Base-by-base conservation (phyloP, 106 monocot genomes). In the Allium fistulosum region DNA sequence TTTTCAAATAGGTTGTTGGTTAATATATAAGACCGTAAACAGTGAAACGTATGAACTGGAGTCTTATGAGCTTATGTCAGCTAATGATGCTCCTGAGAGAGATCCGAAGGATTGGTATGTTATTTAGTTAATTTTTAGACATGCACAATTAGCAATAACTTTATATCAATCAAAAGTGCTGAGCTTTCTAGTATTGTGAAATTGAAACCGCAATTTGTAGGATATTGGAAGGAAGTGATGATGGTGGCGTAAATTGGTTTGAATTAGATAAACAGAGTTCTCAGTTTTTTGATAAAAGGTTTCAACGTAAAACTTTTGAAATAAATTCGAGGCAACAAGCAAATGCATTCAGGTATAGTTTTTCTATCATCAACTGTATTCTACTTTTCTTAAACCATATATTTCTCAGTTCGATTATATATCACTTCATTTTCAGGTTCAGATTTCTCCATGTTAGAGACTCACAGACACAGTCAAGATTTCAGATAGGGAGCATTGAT, bases 31-130 rank as follows among this genome's bases (percentile, higher is more conserved):
- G 81, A 67, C 79, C 22, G 47, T 48, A 59, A 50, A 84, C 81
- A 69, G 46, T 27, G 66, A 88, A 67, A 75, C 75, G 73, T 68
- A 81, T 75, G 77, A 78, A 26, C 77, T 95, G 53, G 79, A 88
- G 46, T 80, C 71, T 22, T 95, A 95, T 69, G 84, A 88, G 8
- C 49, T 95, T 56, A 81, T 83, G 75, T 95, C 94, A 61, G 94
- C 88, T 63, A 91, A 95, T 78, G 94, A 95, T 82, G 91, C 75
- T 66, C 91, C 94, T 59, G 94, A 95, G 69, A 83, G 94, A 74
- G 94, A 95, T 79, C 91, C 94, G 37, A 79, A 79, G 85, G 76
- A 85, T 48, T 95, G 94, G 94, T 95, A 85, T 45, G 59, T 49
- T 57, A 59, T 52, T 53, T 64, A 26, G 26, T 56, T 63, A 16